Evolutionary conservation across 208 protist genomes (phyloP), one percentile per base, ranked within the genome.

Genomic region (Leishmania braziliensis): DNA sequence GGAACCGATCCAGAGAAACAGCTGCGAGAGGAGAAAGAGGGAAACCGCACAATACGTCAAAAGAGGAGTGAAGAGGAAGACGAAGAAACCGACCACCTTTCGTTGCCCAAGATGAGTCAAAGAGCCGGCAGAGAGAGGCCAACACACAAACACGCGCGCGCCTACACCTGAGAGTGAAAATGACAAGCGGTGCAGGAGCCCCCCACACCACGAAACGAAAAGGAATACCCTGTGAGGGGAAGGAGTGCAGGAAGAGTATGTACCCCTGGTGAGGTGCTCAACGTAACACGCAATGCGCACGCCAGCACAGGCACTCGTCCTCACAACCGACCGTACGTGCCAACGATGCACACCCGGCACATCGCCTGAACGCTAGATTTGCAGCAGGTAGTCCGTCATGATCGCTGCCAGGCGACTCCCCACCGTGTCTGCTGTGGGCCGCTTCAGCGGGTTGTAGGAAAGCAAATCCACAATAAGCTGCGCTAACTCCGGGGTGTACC

Each of bases 401-500:
- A 94, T 87, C 20, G 88, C 84, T n/a, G 84, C 89, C 75, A 96
- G 80, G n/a, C 87, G 85, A 69, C 78, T 79, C 33, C 71, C 83
- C 43, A 90, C 85, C 0, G 53, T 77, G 4, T 77, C 71, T 3
- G 91, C 91, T 14, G 76, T 84, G 10, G 90, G 92, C n/a, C 92
- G 82, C 63, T 84, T 86, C 50, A 86, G 80, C 0, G 92, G 89
- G 74, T 94, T 88, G 83, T 91, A 89, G 29, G 86, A 89, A 1
- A 96, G 86, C 50, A 96, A 68, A 33, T 91, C 86, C 50, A 85
- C 77, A 23, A 92, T 87, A 23, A 96, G 82, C 50, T 87, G 75
- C 20, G 89, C 88, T 23, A 96, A 78, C 16, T 81, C 84, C 0
- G 36, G 20, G 14, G 89, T 92, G 78, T 89, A 96, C 33, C 92